Base-by-base conservation (phyloP, 2,329 filamentous ascomycete genomes). In the Cercospora zeae-maydis region DNA sequence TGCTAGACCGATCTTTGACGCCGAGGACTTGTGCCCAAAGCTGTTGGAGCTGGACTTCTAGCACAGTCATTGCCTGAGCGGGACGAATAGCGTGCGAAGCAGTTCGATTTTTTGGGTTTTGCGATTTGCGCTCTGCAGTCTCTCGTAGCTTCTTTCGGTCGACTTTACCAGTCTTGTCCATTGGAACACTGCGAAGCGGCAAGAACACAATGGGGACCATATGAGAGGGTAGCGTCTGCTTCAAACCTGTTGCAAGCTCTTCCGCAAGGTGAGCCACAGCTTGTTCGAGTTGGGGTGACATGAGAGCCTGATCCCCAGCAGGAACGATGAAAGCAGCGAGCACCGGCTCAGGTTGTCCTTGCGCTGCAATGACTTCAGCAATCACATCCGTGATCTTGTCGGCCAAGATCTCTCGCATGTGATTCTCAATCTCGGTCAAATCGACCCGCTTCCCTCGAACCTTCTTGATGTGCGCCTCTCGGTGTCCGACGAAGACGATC, bases 191-290 rank as follows among this genome's bases (percentile, higher is more conserved):
- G 0, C 85, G 83, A 5, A 96, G 80, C 0, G 90, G 89, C 4
- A 96, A 78, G 4, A 96, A 76, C 62, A 87, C 84, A 0, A 85
- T 86, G 0, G 93, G 93, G 1, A 96, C 76, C 90, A 95, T 95
- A 73, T 96, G 96, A 0, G 76, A 70, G 21, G 61, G 61, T n/a
- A 63, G 24, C n/a, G 3, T 6, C 19, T 51, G 56, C 31, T 54
- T 54, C 31, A 63, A 37, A 13, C 52, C 37, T 9, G 21, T 39
- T 5, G 39, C 52, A 8, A 63, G 37, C 16, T 39, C 49, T 24
- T 63, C 56, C 11, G 56, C 33, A 9, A 59, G 36, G 7, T 63
- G 45, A 37, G 33, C 42, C 10, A 59, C 56, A 34, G 30, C 34
- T 4, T 55, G 52, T 45, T 30, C 51, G 11, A 63, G 36, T 16